phyloP scores from a whole-genome alignment of 345 rosid genomes.

The Bruguiera sexangula region DNA sequence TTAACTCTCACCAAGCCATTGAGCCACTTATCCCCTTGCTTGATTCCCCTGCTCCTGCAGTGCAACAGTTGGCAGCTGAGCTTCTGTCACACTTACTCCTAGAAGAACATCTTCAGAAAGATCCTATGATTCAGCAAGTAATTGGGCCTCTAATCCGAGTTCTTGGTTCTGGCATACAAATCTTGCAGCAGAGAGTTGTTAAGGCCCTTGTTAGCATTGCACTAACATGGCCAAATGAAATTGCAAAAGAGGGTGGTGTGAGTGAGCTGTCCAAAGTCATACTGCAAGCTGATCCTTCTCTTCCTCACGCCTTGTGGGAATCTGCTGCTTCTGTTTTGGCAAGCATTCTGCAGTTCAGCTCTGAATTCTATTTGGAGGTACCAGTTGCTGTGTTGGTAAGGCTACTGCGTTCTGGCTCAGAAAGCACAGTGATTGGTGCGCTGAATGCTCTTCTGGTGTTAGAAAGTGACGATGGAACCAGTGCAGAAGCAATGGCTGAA shows the following conservation, averaged over 20 bases:
- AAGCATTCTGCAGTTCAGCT: constrained; percentile 87
- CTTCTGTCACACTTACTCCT: constrained; percentile 84
- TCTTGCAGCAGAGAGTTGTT: constrained; percentile 95
- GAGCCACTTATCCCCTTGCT: constrained; percentile 94
- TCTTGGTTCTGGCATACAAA: constrained; percentile 83
- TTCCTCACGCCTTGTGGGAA: constrained; percentile 91
- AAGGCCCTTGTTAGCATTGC: constrained; percentile 97
- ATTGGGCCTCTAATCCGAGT: constrained; percentile 83
- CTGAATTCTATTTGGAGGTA: constrained; percentile 92
- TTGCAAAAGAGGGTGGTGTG: constrained; percentile 97
- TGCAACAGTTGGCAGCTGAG: constrained; percentile 97
- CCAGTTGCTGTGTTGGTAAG: constrained; percentile 94
- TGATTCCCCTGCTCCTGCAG: constrained; percentile 89
- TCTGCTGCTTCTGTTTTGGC: constrained; percentile 87
- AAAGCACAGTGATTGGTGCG: constrained; percentile 78
- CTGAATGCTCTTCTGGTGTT: constrained; percentile 91
- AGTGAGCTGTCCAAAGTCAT: constrained; percentile 85
- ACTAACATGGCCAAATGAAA: constrained; percentile 84
- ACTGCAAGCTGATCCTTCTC: constrained; percentile 92
- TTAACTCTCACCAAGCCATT: constrained; percentile 77
- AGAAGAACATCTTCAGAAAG: constrained; percentile 92
- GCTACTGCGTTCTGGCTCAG: constrained; percentile 81
- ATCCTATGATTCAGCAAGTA: constrained; percentile 68
- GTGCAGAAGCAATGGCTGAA: constrained; percentile 99
- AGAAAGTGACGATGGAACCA: constrained; percentile 93